A percentile compares a stretch with the other conserved stretches of the same genome.
These are phyloP conservation scores for Mollisiaceae sp. DNA, from an alignment of 2,329 filamentous ascomycete species.

Conservation along the genomic window DNA sequence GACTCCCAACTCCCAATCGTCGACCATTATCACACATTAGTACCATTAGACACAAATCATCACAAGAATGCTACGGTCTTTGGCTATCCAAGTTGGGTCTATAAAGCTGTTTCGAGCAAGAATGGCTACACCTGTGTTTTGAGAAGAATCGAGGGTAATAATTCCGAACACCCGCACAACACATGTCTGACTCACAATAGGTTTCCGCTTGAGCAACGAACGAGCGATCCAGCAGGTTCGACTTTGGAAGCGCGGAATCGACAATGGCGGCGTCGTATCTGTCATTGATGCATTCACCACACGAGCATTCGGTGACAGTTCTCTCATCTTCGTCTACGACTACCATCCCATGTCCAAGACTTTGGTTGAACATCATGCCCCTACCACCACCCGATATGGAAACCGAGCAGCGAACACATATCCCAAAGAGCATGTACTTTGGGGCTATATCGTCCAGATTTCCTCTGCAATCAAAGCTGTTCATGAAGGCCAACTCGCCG, in stretches of 20 bases:
- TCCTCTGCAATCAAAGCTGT: conserved; percentile 87
- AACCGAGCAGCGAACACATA: conserved; percentile 43
- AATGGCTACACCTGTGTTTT: conserved; percentile 89
- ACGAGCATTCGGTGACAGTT: conserved; percentile 90
- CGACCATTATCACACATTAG: conserved; percentile 90
- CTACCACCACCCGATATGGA: conserved; percentile 43
- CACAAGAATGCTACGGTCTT: conserved; percentile 81
- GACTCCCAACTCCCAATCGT: conserved; percentile 76
- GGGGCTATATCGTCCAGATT: conserved; percentile 92
- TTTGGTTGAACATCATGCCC: conserved; percentile 80
- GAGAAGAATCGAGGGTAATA: conserved; percentile 77
- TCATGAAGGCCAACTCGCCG: conserved; percentile 80
- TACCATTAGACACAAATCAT: conserved; percentile 82
- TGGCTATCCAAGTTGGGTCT: conserved; percentile 90
- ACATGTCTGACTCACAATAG: conserved; percentile 46
- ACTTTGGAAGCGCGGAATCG: conserved; percentile 80
- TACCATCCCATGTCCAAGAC: conserved; percentile 93
- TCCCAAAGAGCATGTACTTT: conserved; percentile 76
- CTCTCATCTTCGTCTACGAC: conserved; percentile 90
- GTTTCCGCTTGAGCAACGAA: conserved; percentile 87
- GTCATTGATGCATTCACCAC: conserved; percentile 94
- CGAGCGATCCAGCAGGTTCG: conserved; percentile 85
- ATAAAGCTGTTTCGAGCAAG: conserved; percentile 89
- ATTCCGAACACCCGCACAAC: not conserved
- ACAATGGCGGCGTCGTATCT: conserved; percentile 81